Conservation (phyloP, 108 stramenopile species). For the Cyclotella atomus region DNA sequence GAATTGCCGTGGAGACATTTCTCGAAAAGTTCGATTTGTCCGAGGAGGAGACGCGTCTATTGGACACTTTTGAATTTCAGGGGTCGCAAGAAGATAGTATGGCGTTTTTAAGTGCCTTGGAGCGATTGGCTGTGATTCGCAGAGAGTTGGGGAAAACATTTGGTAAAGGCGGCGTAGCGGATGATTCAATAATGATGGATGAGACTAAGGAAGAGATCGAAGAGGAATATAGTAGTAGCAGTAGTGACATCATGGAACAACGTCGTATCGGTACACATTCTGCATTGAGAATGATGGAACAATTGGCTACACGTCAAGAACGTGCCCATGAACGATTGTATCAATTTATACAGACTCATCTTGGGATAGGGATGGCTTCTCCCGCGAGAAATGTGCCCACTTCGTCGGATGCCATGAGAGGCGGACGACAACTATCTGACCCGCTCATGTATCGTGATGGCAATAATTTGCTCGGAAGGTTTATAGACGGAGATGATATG, state of each 20-base stretch:
- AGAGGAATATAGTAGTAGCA: too few species aligned
- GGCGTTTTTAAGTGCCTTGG: constrained; percentile 77
- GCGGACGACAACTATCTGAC: background rate
- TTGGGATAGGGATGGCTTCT: constrained; percentile 56
- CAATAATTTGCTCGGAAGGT: constrained; percentile 29
- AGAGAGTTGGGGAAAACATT: constrained; percentile 67
- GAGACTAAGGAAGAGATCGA: too few species aligned
- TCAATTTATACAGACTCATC: constrained; percentile 74
- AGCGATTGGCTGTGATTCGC: constrained; percentile 72
- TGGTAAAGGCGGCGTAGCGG: constrained; percentile 36
- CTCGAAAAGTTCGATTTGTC: constrained; percentile 85
- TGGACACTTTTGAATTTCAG: constrained; percentile 82
- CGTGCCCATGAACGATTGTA: constrained; percentile 87
- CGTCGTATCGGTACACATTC: constrained; percentile 64
- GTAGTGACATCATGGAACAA: background rate
- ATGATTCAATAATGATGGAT: background rate
- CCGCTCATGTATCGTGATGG: background rate
- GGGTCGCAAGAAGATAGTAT: constrained; percentile 62
- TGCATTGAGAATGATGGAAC: constrained; percentile 87
- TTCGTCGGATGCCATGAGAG: constrained; percentile 17
- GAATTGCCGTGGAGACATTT: constrained; percentile 72
- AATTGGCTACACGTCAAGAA: constrained; percentile 80
- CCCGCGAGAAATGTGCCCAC: constrained; percentile 38
- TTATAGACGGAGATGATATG: constrained; percentile 60
- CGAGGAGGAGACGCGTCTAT: constrained; percentile 71